phyloP scores from a whole-genome alignment of 768 basidiomycete genomes.

The Suillus spraguei region DNA sequence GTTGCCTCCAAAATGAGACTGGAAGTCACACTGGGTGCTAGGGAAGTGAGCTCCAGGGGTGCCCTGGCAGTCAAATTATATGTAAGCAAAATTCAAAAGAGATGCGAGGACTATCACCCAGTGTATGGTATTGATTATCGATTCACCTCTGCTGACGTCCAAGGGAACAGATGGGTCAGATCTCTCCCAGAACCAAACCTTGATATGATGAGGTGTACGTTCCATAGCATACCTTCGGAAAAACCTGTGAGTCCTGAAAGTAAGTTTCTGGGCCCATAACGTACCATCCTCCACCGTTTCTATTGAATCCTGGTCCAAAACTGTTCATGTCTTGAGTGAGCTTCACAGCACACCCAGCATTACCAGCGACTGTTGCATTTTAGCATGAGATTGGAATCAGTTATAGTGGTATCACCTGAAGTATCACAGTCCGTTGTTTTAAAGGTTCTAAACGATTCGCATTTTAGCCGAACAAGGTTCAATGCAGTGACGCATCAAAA shows the following conservation, averaged over 20 bases:
- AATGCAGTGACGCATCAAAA: not conserved
- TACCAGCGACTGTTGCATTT: not conserved
- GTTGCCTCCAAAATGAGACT: too few relatives aligned
- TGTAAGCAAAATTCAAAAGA: too few relatives aligned
- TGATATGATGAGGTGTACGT: conserved; percentile 36
- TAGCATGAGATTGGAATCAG: not conserved
- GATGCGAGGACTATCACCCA: too few relatives aligned
- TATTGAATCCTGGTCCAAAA: too few relatives aligned
- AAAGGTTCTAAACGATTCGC: not conserved
- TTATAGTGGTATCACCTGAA: not conserved
- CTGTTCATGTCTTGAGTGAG: too few relatives aligned
- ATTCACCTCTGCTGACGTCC: conserved; percentile 25
- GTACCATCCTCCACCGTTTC: too few relatives aligned
- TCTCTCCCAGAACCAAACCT: conserved; percentile 49
- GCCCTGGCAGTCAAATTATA: too few relatives aligned
- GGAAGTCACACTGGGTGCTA: too few relatives aligned
- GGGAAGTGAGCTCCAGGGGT: too few relatives aligned
- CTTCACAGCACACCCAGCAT: too few relatives aligned
- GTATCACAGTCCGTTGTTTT: conserved; percentile 18
- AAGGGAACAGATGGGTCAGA: conserved; percentile 24
- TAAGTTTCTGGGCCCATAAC: too few relatives aligned
- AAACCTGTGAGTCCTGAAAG: conserved; percentile 6
- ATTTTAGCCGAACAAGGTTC: not conserved
- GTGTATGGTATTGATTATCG: conserved; percentile 21
- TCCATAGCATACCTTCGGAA: conserved; percentile 43